Evolutionary conservation across 164 flowering plant genomes (phyloP).

Genomic region (Chimonanthus salicifolius): DNA sequence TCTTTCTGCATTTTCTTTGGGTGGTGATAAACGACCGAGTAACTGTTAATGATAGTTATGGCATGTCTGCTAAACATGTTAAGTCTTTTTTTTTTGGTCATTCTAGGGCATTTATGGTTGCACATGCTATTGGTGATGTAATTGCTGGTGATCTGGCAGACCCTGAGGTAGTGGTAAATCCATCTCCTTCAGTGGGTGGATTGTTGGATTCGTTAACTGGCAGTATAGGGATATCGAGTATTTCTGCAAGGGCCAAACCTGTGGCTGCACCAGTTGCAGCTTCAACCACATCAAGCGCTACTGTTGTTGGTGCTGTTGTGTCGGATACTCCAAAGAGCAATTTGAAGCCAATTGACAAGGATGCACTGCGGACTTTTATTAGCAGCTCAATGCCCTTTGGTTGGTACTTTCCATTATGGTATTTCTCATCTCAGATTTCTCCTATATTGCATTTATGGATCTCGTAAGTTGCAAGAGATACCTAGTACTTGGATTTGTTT

Average conservation of each 20-base stretch:
- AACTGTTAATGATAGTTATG: neutral
- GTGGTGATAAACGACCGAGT: too few relatives aligned
- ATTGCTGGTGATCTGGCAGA: conserved; percentile 63
- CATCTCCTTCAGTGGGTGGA: conserved; percentile 83
- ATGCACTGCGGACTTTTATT: conserved; percentile 71
- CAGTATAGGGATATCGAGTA: conserved; percentile 85
- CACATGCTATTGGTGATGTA: conserved; percentile 79
- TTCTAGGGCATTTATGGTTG: conserved; percentile 77
- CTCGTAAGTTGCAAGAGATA: neutral
- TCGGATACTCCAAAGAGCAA: conserved; percentile 72
- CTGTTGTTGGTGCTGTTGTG: conserved; percentile 41
- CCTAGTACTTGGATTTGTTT: conserved; percentile 1
- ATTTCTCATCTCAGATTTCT: conserved; percentile 34
- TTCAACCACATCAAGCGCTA: conserved; percentile 46
- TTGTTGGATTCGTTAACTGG: conserved; percentile 95
- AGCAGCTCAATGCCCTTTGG: conserved; percentile 97
- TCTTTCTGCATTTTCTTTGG: too few relatives aligned
- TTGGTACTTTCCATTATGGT: conserved; percentile 61
- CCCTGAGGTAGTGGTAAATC: conserved; percentile 78
- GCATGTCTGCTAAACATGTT: neutral
- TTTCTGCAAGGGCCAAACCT: conserved; percentile 83
- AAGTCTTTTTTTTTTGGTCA: neutral
- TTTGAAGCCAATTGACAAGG: conserved; percentile 73
- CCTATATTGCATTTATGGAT: conserved; percentile 1
- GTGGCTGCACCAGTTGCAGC: conserved; percentile 74